Percentiles rank a stretch among this genome's conserved stretches.
phyloP scores from a whole-genome alignment of 371 early-diverging fungal genomes.

The Mucor irregularis region DNA sequence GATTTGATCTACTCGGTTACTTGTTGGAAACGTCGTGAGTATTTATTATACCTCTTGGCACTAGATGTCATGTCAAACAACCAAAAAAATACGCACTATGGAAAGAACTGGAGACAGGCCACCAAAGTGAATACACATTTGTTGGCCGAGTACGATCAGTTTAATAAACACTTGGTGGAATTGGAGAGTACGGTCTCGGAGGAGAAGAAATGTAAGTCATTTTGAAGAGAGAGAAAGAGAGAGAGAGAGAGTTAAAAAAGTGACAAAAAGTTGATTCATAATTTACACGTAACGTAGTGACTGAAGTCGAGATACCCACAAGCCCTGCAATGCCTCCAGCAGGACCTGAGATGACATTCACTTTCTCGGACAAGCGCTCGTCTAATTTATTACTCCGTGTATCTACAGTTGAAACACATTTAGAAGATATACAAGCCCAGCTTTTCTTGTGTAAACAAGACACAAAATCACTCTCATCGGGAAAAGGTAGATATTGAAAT shows the following conservation, averaged over 20 bases:
- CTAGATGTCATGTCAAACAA: slow-evolving; percentile 46
- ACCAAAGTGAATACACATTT: slow-evolving; percentile 25
- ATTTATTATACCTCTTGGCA: slow-evolving; percentile 40
- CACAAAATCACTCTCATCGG: slow-evolving; percentile 20
- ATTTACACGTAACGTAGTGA: too few relatives aligned
- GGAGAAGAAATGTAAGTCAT: too few relatives aligned
- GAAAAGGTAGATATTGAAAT: slow-evolving; percentile 21
- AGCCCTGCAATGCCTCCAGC: too few relatives aligned
- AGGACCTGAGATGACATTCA: too few relatives aligned
- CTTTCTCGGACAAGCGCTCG: slow-evolving; percentile 15
- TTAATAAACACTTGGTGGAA: slow-evolving; percentile 11
- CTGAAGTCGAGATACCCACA: too few relatives aligned
- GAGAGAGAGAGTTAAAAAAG: too few relatives aligned
- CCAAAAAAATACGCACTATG: slow-evolving; percentile 34
- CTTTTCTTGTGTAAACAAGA: slow-evolving; percentile 42
- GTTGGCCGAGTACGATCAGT: slow-evolving; percentile 18
- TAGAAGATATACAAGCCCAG: slow-evolving; percentile 36
- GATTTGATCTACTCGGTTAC: slow-evolving; percentile 24
- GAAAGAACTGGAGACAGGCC: slow-evolving; percentile 33
- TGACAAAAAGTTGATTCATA: too few relatives aligned
- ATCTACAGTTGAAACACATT: slow-evolving; percentile 33
- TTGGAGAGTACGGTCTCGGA: too few relatives aligned
- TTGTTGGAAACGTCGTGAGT: slow-evolving; percentile 43
- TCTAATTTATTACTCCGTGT: slow-evolving; percentile 30
- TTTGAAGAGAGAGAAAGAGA: too few relatives aligned